These are phyloP conservation scores for Cichorium intybus DNA, from an alignment of 140 eudicot species.

Conservation along the genomic window DNA sequence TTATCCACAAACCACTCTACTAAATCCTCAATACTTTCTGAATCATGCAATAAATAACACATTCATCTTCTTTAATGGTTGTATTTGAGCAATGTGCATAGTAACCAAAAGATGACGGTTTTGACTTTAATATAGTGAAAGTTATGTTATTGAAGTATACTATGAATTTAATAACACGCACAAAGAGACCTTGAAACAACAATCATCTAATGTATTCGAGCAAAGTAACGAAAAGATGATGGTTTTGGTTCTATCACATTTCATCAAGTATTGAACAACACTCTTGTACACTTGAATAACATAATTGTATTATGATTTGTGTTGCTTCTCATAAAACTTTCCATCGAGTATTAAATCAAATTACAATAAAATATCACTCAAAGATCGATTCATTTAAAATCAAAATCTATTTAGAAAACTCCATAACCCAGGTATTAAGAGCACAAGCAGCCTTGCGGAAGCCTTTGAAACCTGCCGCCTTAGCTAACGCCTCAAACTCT, in stretches of 20 bases:
- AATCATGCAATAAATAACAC: too few species aligned
- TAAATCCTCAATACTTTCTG: not conserved
- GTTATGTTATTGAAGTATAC: too few species aligned
- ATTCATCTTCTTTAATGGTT: too few species aligned
- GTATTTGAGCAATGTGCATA: too few species aligned
- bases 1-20: not conserved
- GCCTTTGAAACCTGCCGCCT: constrained; percentile 65
- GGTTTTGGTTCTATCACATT: too few species aligned
- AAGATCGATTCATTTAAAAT: not conserved
- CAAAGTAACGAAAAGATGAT: not conserved
- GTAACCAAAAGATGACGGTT: not conserved
- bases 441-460: constrained; percentile 67
- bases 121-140: not conserved
- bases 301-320: not conserved
- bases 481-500: constrained; percentile 77
- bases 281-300: not conserved
- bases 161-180: too few species aligned
- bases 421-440: constrained; percentile 85
- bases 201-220: too few species aligned
- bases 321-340: not conserved
- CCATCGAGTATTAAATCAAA: not conserved
- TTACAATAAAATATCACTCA: not conserved
- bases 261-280: not conserved
- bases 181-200: too few species aligned
- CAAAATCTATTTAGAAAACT: constrained; percentile 42